Conservation (phyloP, 805 yeast genomes). For the Candida ponderosae region DNA sequence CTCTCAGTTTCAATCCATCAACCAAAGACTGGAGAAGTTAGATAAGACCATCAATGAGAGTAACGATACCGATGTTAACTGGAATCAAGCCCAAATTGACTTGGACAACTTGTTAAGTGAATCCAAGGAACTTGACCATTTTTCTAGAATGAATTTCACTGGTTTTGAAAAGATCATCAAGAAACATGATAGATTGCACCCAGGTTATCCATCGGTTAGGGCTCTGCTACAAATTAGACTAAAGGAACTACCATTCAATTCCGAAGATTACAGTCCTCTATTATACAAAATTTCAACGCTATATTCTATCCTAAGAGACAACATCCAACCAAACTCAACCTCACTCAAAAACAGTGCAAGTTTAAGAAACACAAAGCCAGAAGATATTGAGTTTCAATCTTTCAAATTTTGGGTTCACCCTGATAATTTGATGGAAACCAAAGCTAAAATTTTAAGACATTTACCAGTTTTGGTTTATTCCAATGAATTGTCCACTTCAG, state of each 20-base stretch:
- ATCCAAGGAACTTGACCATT: slow-evolving; percentile 83
- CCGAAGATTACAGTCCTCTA: slow-evolving; percentile 91
- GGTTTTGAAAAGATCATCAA: slow-evolving; percentile 93
- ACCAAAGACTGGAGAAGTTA: slow-evolving; percentile 52
- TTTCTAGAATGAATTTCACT: slow-evolving; percentile 87
- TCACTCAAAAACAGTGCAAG: slow-evolving; percentile 21
- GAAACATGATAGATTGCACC: slow-evolving; percentile 89
- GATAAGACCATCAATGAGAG: slow-evolving; percentile 36
- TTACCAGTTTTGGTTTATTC: slow-evolving; percentile 83
- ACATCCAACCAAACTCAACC: slow-evolving; percentile 30
- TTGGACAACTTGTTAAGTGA: slow-evolving; percentile 67
- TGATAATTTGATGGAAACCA: slow-evolving; percentile 95
- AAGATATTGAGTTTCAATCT: slow-evolving; percentile 40
- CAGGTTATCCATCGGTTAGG: slow-evolving; percentile 73
- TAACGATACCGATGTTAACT: slow-evolving; percentile 38
- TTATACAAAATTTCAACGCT: slow-evolving; percentile 74
- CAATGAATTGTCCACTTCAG: slow-evolving; percentile 32
- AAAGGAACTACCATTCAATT: slow-evolving; percentile 81
- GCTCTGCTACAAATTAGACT: slow-evolving; percentile 85
- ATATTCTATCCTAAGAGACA: slow-evolving; percentile 76
- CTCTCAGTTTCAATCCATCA: slow-evolving; percentile 59
- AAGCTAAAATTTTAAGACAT: slow-evolving; percentile 89
- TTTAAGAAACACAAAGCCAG: slow-evolving; percentile 19
- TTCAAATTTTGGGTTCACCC: slow-evolving; percentile 95
- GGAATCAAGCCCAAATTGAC: slow-evolving; percentile 51